These are phyloP conservation scores for Hemisphaericaspora lyxosophila DNA, from an alignment of 1,139 yeast species.

Conservation along the genomic window DNA sequence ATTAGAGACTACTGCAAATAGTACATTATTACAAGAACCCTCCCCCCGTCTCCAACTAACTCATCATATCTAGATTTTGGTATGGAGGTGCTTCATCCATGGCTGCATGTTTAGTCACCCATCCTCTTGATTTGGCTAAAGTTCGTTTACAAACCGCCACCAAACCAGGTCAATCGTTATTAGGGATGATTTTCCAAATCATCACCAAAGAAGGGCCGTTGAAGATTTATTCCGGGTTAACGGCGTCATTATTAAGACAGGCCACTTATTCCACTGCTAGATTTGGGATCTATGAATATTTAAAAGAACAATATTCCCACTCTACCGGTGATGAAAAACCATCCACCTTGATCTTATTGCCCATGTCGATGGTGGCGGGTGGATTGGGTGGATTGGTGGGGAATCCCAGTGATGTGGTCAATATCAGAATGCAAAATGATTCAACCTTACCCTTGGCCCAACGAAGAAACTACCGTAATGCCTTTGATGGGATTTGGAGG, in stretches of 20 bases:
- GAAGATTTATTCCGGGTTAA: constrained; percentile 74
- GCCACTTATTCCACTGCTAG: constrained; percentile 86
- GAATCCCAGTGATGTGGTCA: constrained; percentile 85
- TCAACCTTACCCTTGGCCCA: constrained; percentile 62
- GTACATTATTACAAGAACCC: too few species aligned
- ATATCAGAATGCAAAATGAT: constrained; percentile 91
- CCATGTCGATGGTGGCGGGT: constrained; percentile 82
- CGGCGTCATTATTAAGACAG: constrained; percentile 80
- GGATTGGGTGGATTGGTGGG: constrained; percentile 83
- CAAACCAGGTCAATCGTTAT: constrained; percentile 58
- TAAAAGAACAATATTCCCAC: constrained; percentile 57
- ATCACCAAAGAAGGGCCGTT: constrained; percentile 62
- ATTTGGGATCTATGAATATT: constrained; percentile 77
- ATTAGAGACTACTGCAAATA: too few species aligned
- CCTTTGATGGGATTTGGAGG: constrained; percentile 68
- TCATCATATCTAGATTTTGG: constrained; percentile 36
- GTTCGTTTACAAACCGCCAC: constrained; percentile 78
- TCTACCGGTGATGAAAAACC: constrained; percentile 33
- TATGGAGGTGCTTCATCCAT: constrained; percentile 65
- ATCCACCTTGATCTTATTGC: constrained; percentile 51
- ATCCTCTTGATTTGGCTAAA: constrained; percentile 82
- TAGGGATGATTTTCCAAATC: constrained; percentile 60
- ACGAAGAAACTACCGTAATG: constrained; percentile 76
- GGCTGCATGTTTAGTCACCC: constrained; percentile 62
- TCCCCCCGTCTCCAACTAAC: not conserved